phyloP scores from a whole-genome alignment of 2,329 filamentous ascomycete species.

The Aspergillus aculeatinus region DNA sequence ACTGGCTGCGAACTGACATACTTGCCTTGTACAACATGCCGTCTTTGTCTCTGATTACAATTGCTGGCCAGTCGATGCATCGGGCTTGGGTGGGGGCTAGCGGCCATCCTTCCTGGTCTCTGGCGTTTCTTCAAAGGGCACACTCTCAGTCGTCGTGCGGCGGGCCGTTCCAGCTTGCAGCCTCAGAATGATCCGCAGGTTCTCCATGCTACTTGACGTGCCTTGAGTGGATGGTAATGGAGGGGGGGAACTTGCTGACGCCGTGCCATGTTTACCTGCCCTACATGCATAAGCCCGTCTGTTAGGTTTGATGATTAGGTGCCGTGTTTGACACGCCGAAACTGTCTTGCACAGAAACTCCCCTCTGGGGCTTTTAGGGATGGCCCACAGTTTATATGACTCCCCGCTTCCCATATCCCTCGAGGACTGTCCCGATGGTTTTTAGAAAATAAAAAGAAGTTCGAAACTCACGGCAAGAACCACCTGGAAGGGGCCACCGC shows the following conservation, averaged over 20 bases:
- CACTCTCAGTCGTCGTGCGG: slow-evolving; percentile 43
- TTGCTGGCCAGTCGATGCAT: slow-evolving; percentile 23
- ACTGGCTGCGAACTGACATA: slow-evolving; percentile 12
- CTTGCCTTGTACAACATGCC: slow-evolving; percentile 24
- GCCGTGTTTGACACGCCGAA: slow-evolving; percentile 34
- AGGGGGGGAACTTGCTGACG: slow-evolving; percentile 35
- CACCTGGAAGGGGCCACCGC: background rate
- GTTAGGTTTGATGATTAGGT: slow-evolving; percentile 40
- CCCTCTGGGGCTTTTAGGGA: slow-evolving; percentile 23
- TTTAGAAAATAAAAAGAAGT: slow-evolving; percentile 5
- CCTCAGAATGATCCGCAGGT: slow-evolving; percentile 45
- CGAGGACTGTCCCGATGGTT: slow-evolving; percentile 12
- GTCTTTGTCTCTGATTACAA: slow-evolving; percentile 13
- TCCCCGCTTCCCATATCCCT: slow-evolving; percentile 38
- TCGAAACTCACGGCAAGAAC: slow-evolving; percentile 4
- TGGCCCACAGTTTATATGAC: slow-evolving; percentile 40
- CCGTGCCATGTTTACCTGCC: slow-evolving; percentile 32
- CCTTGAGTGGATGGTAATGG: slow-evolving; percentile 34
- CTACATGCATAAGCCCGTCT: slow-evolving; percentile 40
- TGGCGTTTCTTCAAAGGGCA: slow-evolving; percentile 40
- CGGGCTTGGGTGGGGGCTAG: slow-evolving; percentile 24
- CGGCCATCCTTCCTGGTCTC: slow-evolving; percentile 25
- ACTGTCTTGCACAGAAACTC: slow-evolving; percentile 19
- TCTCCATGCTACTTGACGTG: slow-evolving; percentile 29
- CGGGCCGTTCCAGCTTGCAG: slow-evolving; percentile 49